These are phyloP conservation scores for Fusarium luffae DNA, from an alignment of 2,329 filamentous ascomycete species.

Conservation along the genomic window DNA sequence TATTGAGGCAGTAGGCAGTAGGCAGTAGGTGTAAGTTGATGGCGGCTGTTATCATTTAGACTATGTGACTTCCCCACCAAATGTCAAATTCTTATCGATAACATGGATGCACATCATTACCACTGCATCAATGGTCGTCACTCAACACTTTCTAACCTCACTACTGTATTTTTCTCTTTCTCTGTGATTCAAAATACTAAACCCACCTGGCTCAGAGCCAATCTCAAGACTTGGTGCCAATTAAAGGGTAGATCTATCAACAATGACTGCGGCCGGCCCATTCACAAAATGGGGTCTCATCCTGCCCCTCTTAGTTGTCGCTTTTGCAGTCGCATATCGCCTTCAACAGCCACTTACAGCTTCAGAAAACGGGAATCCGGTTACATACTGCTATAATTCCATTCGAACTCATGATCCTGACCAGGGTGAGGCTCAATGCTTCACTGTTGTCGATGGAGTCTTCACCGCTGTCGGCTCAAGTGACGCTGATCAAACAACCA, in stretches of 20 bases:
- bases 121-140: conserved; percentile 6
- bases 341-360: conserved; percentile 43
- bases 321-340: conserved; percentile 49
- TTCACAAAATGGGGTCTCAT: conserved; percentile 47
- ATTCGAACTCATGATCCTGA: conserved; percentile 53
- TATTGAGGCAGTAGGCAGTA: background rate
- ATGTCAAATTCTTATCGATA: conserved; percentile 34
- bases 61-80: conserved; percentile 14
- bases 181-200: background rate
- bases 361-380: conserved; percentile 3
- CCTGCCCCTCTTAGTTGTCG: conserved; percentile 47
- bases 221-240: background rate
- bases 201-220: background rate
- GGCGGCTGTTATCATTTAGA: background rate
- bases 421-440: conserved; percentile 61
- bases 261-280: conserved; percentile 23
- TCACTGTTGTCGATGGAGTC: conserved; percentile 63
- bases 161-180: background rate
- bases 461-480: conserved; percentile 61
- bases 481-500: conserved; percentile 39
- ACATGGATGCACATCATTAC: conserved; percentile 8
- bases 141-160: background rate
- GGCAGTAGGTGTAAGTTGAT: background rate
- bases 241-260: background rate
- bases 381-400: conserved; percentile 55